phyloP scores from a whole-genome alignment of 352 stramenopile species.

The Hyaloperonospora brassicae region DNA sequence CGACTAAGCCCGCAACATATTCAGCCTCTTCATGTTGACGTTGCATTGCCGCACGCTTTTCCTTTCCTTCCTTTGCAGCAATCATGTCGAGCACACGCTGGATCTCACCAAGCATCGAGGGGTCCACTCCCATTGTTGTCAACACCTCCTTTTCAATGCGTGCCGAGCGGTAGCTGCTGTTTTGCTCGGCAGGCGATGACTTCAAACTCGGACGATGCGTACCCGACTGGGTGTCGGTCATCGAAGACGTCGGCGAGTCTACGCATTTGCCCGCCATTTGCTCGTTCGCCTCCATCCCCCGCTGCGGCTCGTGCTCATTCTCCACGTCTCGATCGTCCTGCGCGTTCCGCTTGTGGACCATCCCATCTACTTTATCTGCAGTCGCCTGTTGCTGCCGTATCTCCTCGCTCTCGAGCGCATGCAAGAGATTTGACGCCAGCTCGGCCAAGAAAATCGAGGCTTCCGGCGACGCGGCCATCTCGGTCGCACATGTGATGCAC shows the following conservation, averaged over 20 bases:
- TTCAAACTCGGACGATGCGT: slow-evolving; percentile 10
- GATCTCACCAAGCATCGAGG: slow-evolving; percentile 65
- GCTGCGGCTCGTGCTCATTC: slow-evolving; percentile 1
- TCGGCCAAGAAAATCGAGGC: slow-evolving; percentile 69
- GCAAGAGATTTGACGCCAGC: slow-evolving; percentile 63
- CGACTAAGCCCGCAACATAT: slow-evolving; percentile 30
- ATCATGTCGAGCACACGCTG: slow-evolving; percentile 55
- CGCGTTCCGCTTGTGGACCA: slow-evolving; percentile 5
- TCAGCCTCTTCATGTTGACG: slow-evolving; percentile 27
- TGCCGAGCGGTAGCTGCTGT: slow-evolving; percentile 38
- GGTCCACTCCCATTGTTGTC: slow-evolving; percentile 60
- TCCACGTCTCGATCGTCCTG: slow-evolving; percentile 17
- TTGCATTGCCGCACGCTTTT: slow-evolving; percentile 24
- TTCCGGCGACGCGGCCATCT: slow-evolving; percentile 61
- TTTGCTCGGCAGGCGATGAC: slow-evolving; percentile 22
- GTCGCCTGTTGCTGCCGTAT: slow-evolving; percentile 24
- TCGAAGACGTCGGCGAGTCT: slow-evolving; percentile 36
- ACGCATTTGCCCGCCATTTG: slow-evolving; percentile 22
- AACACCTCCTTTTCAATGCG: slow-evolving; percentile 72
- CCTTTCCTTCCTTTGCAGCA: slow-evolving; percentile 42
- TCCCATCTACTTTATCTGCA: slow-evolving; percentile 6
- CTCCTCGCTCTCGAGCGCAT: slow-evolving; percentile 54
- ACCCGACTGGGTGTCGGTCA: slow-evolving; percentile 37
- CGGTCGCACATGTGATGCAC: slow-evolving; percentile 39
- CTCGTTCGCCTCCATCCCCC: slow-evolving; percentile 5